Evolutionary conservation across 2,329 filamentous ascomycete genomes (phyloP).

Genomic region (Ceratocystis alfenasii): DNA sequence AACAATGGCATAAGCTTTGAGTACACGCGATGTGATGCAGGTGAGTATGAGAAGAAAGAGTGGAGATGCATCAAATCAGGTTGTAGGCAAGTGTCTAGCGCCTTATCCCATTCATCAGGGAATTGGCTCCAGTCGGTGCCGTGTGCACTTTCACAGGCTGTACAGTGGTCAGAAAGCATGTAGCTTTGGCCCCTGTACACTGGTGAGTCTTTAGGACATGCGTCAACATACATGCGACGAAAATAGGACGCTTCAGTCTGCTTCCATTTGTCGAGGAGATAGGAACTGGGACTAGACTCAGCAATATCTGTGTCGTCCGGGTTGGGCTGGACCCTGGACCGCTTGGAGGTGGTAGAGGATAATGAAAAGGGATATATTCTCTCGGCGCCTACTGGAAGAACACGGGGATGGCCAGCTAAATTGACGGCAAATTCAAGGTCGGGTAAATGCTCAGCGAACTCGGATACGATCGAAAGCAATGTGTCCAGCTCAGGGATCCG

Average conservation of each 20-base stretch:
- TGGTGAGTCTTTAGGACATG: slow-evolving; percentile 52
- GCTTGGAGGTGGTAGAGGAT: not conserved
- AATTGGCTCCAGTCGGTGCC: slow-evolving; percentile 52
- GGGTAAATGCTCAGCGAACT: slow-evolving; percentile 61
- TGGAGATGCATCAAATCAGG: slow-evolving; percentile 64
- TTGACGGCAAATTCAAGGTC: slow-evolving; percentile 82
- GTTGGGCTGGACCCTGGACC: not conserved
- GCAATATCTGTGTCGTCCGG: not conserved
- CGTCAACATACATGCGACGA: slow-evolving; percentile 35
- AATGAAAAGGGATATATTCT: not conserved
- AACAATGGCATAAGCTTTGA: slow-evolving; percentile 61
- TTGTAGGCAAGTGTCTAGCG: slow-evolving; percentile 61
- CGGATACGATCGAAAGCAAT: slow-evolving; percentile 54
- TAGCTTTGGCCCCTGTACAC: slow-evolving; percentile 24
- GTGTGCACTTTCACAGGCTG: slow-evolving; percentile 27
- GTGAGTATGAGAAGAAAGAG: slow-evolving; percentile 54
- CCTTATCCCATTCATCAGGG: slow-evolving; percentile 51
- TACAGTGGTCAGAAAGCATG: slow-evolving; percentile 16
- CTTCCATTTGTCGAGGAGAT: slow-evolving; percentile 12
- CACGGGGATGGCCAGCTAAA: slow-evolving; percentile 59
- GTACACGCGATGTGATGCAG: slow-evolving; percentile 45
- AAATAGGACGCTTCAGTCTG: slow-evolving; percentile 26
- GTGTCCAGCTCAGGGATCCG: slow-evolving; percentile 33
- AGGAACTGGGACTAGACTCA: not conserved
- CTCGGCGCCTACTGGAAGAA: slow-evolving; percentile 34